Evolutionary conservation across 495 filamentous ascomycete species (phyloP), one percentile per base, ranked within the genome.

Genomic region (Tuber melanosporum): DNA sequence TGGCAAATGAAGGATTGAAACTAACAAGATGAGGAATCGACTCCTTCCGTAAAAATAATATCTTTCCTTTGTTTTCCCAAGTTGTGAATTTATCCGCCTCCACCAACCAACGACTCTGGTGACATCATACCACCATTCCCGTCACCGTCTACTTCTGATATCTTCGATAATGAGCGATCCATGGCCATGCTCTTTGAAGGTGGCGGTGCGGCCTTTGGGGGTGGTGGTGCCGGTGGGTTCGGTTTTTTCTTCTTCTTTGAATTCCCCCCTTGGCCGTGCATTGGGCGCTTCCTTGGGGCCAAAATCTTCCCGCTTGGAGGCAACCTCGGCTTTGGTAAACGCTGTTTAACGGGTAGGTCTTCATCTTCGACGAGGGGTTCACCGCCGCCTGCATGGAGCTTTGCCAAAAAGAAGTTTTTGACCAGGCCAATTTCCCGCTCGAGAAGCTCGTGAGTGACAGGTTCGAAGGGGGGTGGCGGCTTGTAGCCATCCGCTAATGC

Each of bases 241-340:
- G 82, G 71, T 75, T 86, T 86, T 79, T 86, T 86, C 80, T 92
- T 92, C 86, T 92, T 94, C 86, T 94, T 93, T 83, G 91, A 93
- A 71, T 88, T 90, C 77, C 89, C 87, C 76, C 91, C 89, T 80
- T 92, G 92, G 77, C 93, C 91, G 82, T 90, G 90, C 57, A 91
- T 89, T 36, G 94, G 93, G 41, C 95, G 88, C 85, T 99, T 99
- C 75, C 94, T 90, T 26, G 95, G 94, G 71, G 90, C 92, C 12
- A 91, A 89, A 74, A 99, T 99, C 87, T 98, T 98, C 76, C 95
- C 95, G 36, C 92, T 97, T 62, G 95, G 93, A 75, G 94, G 94
- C 32, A 99, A 89, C 78, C 95, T 88, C n/a, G 95, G 94, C 81
- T 93, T 93, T n/a, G 94, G 93, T 75, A 91, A 90, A 69, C 95